Conservation (phyloP, 192 early-diverging fungal species). For the Entomortierella chlamydospora region DNA sequence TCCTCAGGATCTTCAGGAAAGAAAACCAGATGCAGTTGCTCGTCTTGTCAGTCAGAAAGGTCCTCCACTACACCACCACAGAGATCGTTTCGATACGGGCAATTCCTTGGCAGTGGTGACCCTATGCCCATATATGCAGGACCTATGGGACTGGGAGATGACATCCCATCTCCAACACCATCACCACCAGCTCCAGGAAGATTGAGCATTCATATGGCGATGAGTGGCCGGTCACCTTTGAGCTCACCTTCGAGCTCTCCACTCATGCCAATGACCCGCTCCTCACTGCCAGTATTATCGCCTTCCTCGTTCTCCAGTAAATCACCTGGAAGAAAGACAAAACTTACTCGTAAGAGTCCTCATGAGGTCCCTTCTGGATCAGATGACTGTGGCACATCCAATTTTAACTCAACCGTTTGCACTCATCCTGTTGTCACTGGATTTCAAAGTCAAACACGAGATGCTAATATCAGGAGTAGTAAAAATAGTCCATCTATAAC, state of each 20-base stretch:
- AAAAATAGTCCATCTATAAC: slow-evolving; percentile 25
- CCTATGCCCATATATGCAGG: slow-evolving; percentile 44
- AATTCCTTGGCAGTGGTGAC: slow-evolving; percentile 33
- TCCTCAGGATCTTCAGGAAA: slow-evolving; percentile 9
- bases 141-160: slow-evolving; percentile 42
- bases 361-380: background rate
- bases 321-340: slow-evolving; percentile 21
- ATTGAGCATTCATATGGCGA: slow-evolving; percentile 49
- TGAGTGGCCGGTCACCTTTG: slow-evolving; percentile 37
- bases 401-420: background rate
- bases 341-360: background rate
- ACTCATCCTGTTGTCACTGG: slow-evolving; percentile 32
- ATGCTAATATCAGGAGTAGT: slow-evolving; percentile 21
- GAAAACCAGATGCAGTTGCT: slow-evolving; percentile 15
- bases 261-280: slow-evolving; percentile 9
- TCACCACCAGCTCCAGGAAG: slow-evolving; percentile 42
- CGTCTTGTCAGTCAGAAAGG: slow-evolving; percentile 18
- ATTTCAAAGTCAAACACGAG: slow-evolving; percentile 27
- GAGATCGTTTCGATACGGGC: slow-evolving; percentile 35
- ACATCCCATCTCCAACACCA: slow-evolving; percentile 47
- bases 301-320: background rate
- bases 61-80: slow-evolving; percentile 14
- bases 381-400: background rate
- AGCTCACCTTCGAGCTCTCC: slow-evolving; percentile 35
- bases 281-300: slow-evolving; percentile 2